Evolutionary conservation across 352 stramenopile genomes (phyloP), one percentile per base, ranked within the genome.

Genomic region (Globisporangium abappressorium): DNA sequence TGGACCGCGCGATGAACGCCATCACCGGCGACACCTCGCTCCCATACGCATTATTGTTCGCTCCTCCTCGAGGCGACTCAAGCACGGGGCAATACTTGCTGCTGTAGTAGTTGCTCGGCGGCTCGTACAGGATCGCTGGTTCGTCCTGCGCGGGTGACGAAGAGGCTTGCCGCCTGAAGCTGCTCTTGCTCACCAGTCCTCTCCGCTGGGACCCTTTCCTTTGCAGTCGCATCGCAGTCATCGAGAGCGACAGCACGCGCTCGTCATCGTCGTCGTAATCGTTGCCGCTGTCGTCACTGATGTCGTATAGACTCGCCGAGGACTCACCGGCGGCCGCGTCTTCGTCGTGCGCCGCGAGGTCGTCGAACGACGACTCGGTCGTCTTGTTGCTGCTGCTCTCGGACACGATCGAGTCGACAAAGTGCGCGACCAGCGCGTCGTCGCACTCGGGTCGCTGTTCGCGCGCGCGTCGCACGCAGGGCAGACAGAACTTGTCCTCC

Each of bases 371-470:
- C 63, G 26, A 56, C 51, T 34, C 36, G 36, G 38, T 54, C 63
- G 47, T 66, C 61, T 57, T 57, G 12, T 47, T 38, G 54, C 26
- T 61, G 26, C 63, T 68, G 14, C 46, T 47, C 38, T 62, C 54
- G 15, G 63, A 68, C 18, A 68, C 63, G 11, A 68, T 49, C 63
- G 63, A 68, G 63, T 61, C 43, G 53, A 62, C 63, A 36, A 68
- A 68, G 36, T 55, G 28, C 33, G 33, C 26, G 24, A 57, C 43
- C 41, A 64, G 18, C 51, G 8, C 6, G 22, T 49, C 57, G 30
- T 61, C 65, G 34, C 57, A 26, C 46, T 65, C 65, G 8, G 65
- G 56, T 1, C 57, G 65, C 30, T 66, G 12, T 6, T 66, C 58
- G 26, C 65, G 65, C 22, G 65, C 46, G 46, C 36, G 65, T 3